Evolutionary conservation across 2,329 filamentous ascomycete species (phyloP), one percentile per base, ranked within the genome.

Genomic region (Keithomyces neogunnii): DNA sequence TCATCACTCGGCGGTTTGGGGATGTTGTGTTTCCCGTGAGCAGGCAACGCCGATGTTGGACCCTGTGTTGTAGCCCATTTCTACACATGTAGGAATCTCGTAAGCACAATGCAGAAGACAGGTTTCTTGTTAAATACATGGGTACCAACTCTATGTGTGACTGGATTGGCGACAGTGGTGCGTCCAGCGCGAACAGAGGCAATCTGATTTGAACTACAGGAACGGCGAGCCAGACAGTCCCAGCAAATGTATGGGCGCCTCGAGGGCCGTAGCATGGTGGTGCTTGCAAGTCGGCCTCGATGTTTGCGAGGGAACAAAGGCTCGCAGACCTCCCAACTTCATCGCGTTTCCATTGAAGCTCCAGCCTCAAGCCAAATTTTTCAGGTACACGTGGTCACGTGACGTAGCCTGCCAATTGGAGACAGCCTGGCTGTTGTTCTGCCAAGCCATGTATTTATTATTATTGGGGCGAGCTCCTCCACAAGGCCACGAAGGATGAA

Each of bases 181-280:
- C 31, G 28, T 49, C 19, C 9, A 44, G 28, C 9, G n/a, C n/a
- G 45, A 28, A 19, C 29, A 33, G 45, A 28, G 31, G 6, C 19
- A 19, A 32, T 10, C 29, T 5, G 28, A 28, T 28, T 36, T 2
- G 42, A 13, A 35, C 13, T 10, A 19, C 40, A 19, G 10, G 38
- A 39, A 13, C 33, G 30, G 31, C 45, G 57, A 3, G 57, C 50
- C 35, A 67, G 51, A 50, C 65, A 72, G 51, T 58, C 62, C 60
- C 64, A 62, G 52, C 68, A 69, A 31, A 68, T 55, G 50, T 63
- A 66, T n/a, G 61, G 60, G 29, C 55, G 58, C 46, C 57, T 56
- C 43, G 65, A 56, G 30, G 55, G 58, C 48, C 59, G 60, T 49
- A 71, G 55, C 63, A 68, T 72, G 44, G 51, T 72, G 44, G 51